Evolutionary conservation across 2,329 filamentous ascomycete genomes (phyloP).

Genomic region (Ceratocystis huliohia): DNA sequence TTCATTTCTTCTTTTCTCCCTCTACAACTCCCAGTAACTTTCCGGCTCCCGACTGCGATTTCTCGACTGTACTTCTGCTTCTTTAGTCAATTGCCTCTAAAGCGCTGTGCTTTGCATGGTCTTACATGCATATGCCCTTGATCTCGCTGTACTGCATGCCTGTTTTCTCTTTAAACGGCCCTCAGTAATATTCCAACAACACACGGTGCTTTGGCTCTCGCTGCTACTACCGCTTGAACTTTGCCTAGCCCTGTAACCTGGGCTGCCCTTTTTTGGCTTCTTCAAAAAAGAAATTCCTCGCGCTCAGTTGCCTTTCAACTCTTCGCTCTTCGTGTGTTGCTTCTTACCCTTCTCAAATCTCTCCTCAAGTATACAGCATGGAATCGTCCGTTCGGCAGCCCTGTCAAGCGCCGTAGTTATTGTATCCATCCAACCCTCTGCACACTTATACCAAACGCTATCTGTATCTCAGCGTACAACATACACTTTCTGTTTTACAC

Average conservation of each 20-base stretch:
- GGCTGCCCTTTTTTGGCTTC: neutral
- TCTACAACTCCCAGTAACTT: neutral
- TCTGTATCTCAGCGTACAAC: neutral
- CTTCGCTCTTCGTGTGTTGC: slow-evolving; percentile 1
- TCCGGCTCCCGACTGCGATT: neutral
- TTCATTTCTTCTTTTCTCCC: slow-evolving; percentile 2
- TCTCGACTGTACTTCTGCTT: neutral
- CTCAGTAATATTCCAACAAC: neutral
- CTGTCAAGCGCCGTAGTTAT: slow-evolving; percentile 13
- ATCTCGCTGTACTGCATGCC: slow-evolving; percentile 3
- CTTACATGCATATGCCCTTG: slow-evolving; percentile 16
- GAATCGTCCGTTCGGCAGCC: slow-evolving; percentile 16
- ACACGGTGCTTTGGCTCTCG: neutral
- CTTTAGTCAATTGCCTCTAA: neutral
- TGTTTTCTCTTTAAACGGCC: slow-evolving; percentile 1
- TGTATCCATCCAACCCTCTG: neutral
- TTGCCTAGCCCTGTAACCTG: neutral
- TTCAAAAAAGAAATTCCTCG: neutral
- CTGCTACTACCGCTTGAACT: neutral
- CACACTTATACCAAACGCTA: neutral
- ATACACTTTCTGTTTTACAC: neutral
- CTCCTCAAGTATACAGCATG: slow-evolving; percentile 19
- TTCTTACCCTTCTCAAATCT: slow-evolving; percentile 14
- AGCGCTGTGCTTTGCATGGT: slow-evolving; percentile 5
- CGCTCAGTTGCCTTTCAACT: neutral